A percentile compares a stretch with the other conserved stretches of the same genome.
Evolutionary conservation across 202 grass and related monocot genomes (phyloP).

Genomic region (Panicum virgatum): DNA sequence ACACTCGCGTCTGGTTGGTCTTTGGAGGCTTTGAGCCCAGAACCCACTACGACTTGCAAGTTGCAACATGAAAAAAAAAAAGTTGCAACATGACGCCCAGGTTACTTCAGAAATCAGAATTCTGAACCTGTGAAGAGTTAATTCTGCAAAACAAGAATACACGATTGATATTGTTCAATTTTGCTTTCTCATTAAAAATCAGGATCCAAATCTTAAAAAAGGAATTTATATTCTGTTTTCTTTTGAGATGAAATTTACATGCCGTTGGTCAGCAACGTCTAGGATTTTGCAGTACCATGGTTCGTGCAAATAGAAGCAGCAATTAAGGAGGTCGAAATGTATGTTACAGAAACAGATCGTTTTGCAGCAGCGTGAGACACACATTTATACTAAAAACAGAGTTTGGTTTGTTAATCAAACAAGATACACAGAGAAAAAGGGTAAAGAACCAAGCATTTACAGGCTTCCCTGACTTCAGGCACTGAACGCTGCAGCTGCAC

Average conservation of each 20-base stretch:
- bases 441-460: not conserved
- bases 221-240: not conserved
- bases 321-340: not conserved
- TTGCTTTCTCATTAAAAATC: not conserved
- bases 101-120: not conserved
- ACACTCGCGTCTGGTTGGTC: not conserved
- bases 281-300: not conserved
- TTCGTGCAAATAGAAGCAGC: not conserved
- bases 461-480: not conserved
- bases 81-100: not conserved
- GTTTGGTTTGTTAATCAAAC: not conserved
- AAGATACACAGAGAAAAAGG: not conserved
- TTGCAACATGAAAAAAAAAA: not conserved
- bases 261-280: not conserved
- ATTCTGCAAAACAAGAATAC: conserved; percentile 28
- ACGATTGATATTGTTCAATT: not conserved
- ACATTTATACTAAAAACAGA: not conserved
- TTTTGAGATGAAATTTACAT: not conserved
- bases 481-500: not conserved
- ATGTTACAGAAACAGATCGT: not conserved
- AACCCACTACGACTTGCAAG: not conserved
- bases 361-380: not conserved
- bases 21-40: not conserved
- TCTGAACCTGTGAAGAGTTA: not conserved
- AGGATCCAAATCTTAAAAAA: not conserved